Evolutionary conservation across 2,329 filamentous ascomycete genomes (phyloP), one percentile per base, ranked within the genome.

Genomic region (Penicillium sclerotigenum): DNA sequence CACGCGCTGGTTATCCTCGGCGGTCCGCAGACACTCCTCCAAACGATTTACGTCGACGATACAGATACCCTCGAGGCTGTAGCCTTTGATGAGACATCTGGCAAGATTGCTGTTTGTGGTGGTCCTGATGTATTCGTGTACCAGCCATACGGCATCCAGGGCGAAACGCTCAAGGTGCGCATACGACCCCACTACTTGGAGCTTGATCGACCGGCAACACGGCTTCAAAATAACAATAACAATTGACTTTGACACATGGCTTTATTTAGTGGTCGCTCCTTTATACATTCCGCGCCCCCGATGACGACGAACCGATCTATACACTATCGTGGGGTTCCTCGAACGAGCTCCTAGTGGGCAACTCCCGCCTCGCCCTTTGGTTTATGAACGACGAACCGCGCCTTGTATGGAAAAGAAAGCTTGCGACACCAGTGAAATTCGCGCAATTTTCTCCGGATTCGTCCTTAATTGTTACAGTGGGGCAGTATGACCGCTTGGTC

Each of bases 1-100:
- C 89, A 88, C 74, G 90, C 90, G 59, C 84, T 97, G 62, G 85
- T 94, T 51, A 87, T 99, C 66, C 85, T 97, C 64, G 83, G 85
- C 68, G 88, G 86, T 48, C 83, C 89, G 50, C 81, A 87, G 59
- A 83, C 83, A 52, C 84, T 97, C 60, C 76, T 96, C 33, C 94
- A 99, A 74, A 97, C 92, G 4, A 88, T 96, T 64, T 96, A 96
- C 77, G 87, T 94, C 68, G 89, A 95, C 68, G 85, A 90, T 62
- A 78, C 81, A 40, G 73, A 79, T 16, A 80, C 85, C 24, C 80
- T 97, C 28, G 83, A 91, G 61, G 88, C 91, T 28, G 84, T 97
- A 61, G 83, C 85, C 29, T 83, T 97, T 59, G 90, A 97, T 68
- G 88, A 95, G 70, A 77, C 80, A 18, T 88, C 88, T 9, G 94